Conservation (phyloP, 164 flowering plant genomes). For the Buxus sempervirens region DNA sequence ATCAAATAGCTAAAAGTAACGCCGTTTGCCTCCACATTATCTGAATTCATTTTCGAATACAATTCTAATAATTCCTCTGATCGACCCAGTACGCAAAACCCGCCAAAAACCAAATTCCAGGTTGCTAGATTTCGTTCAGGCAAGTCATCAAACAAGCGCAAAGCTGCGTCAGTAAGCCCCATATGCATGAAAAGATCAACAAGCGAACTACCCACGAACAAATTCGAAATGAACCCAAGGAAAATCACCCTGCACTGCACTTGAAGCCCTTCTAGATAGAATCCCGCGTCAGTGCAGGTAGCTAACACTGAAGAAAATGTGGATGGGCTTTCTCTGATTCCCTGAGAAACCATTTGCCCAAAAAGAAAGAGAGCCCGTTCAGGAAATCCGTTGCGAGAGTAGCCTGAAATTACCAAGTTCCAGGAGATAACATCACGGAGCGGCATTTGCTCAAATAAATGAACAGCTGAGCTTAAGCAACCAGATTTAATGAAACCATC, state of each 20-base stretch:
- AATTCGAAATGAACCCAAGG: conserved; percentile 48
- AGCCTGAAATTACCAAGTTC: conserved; percentile 57
- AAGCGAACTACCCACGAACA: conserved; percentile 52
- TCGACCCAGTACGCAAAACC: conserved; percentile 43
- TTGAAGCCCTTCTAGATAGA: conserved; percentile 44
- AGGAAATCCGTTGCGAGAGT: conserved; percentile 32
- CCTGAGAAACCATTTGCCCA: conserved; percentile 44
- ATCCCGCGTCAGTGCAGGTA: conserved; percentile 36
- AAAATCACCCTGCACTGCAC: conserved; percentile 53
- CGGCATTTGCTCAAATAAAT: conserved; percentile 58
- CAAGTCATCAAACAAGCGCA: conserved; percentile 46
- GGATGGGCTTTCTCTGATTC: conserved; percentile 47
- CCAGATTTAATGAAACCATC: conserved; percentile 40
- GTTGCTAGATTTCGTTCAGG: conserved; percentile 45
- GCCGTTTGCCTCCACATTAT: conserved; percentile 46
- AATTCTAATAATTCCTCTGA: conserved; percentile 30
- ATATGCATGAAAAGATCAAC: conserved; percentile 49
- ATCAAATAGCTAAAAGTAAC: conserved; percentile 59
- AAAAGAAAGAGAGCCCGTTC: conserved; percentile 34
- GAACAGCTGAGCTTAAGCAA: conserved; percentile 31
- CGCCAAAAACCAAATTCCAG: conserved; percentile 62
- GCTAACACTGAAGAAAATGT: conserved; percentile 59
- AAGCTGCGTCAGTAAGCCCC: conserved; percentile 32
- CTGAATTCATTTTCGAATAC: conserved; percentile 32
- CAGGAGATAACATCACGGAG: conserved; percentile 49